Base-by-base conservation (phyloP, 192 early-diverging fungal genomes). In the Mortierella hygrophila region DNA sequence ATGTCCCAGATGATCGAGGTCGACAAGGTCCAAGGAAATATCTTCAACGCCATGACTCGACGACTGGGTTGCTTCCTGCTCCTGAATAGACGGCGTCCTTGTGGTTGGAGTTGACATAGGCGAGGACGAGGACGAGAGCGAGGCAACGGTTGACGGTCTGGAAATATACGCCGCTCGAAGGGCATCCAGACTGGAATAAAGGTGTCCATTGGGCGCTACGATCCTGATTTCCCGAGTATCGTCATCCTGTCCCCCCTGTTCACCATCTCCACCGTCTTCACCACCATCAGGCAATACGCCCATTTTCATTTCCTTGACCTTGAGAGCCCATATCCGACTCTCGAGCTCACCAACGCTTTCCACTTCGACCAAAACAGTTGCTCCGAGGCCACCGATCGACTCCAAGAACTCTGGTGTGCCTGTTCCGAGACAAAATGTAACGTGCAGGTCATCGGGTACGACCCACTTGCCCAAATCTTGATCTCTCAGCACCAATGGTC, bases 391-490 rank as follows among this genome's bases (percentile, higher is more conserved):
- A 20, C 83, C 83, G 32, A 86, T 69, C 1, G 70, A 37, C 54
- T 80, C 68, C 21, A 71, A 74, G 47, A 71, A 41, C 29, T 86
- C 79, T 44, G 72, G 42, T 32, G 63, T 29, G 9, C 75, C 74
- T 13, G 74, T n/a, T 32, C 83, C 83, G 1, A 75, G 60, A 29
- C 79, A 81, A 2, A 86, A 37, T 18, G 79, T 75, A 42, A 86
- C 83, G 80, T 86, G 83, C 35, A 86, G 37, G 23, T 86, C 83
- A 40, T 80, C 83, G 1, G 83, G 83, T 18, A 80, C 49, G 20
- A 86, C 83, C 83, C 83, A 86, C 68, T 76, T 80, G 74, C 52
- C 68, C 57, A 77, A 21, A 73, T 85, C 54, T 71, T 68, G 44
- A 11, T 57, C 38, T 18, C 49, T 18, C 6, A 86, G 70, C 15